Conservation (phyloP, 352 stramenopile species). For the Aphanomyces cochlioides region DNA sequence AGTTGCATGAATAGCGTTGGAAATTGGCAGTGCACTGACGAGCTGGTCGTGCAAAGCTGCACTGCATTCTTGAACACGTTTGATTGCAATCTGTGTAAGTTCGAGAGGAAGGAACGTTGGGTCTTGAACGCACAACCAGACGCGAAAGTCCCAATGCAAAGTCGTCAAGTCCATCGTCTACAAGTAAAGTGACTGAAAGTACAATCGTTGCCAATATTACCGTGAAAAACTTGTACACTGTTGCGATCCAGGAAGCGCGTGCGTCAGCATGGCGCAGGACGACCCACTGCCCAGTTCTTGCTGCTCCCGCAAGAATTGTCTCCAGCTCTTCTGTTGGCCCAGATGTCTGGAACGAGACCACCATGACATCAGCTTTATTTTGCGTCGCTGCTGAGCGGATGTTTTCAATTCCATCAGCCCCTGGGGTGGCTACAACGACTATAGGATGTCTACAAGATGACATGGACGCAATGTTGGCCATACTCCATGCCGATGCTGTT, state of each 20-base stretch:
- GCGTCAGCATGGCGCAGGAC: constrained; percentile 45
- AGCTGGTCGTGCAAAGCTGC: constrained; percentile 25
- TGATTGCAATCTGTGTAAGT: constrained; percentile 32
- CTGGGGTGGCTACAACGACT: constrained; percentile 36
- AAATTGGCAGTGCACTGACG: background rate
- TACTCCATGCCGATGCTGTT: background rate
- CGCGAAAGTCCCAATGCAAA: constrained; percentile 54
- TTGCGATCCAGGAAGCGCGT: constrained; percentile 27
- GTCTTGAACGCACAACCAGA: constrained; percentile 49
- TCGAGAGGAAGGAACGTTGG: constrained; percentile 35
- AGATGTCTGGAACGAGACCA: constrained; percentile 21
- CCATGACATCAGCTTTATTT: constrained; percentile 41
- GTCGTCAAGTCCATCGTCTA: constrained; percentile 33
- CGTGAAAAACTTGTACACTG: constrained; percentile 39
- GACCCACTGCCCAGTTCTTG: constrained; percentile 54
- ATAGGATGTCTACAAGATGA: constrained; percentile 32
- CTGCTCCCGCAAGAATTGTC: constrained; percentile 36
- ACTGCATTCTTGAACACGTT: constrained; percentile 7
- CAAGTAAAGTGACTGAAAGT: background rate
- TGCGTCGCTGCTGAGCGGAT: constrained; percentile 36
- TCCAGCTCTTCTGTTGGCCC: constrained; percentile 38
- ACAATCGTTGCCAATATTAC: background rate
- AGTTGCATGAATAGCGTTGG: too few relatives aligned
- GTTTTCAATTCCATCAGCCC: constrained; percentile 40
- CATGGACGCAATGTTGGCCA: background rate